These are phyloP conservation scores for Pisolithus microcarpus DNA, from an alignment of 768 basidiomycete genomes.

Conservation along the genomic window DNA sequence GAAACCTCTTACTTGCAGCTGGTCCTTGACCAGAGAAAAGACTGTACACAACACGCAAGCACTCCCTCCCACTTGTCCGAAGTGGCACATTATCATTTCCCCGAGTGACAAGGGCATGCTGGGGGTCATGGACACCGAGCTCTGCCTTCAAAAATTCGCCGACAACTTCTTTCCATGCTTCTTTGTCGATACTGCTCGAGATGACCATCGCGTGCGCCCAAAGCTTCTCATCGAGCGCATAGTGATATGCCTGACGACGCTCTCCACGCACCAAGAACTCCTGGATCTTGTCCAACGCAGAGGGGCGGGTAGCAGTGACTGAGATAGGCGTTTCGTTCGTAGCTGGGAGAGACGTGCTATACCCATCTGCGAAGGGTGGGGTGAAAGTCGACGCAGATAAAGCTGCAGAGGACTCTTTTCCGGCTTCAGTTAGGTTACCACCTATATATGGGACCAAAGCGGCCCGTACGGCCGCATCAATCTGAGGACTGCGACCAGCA, in stretches of 20 bases:
- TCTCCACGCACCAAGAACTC: slow-evolving; percentile 77
- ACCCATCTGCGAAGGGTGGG: slow-evolving; percentile 16
- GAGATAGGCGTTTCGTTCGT: slow-evolving; percentile 48
- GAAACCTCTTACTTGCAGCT: slow-evolving; percentile 49
- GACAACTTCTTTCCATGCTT: slow-evolving; percentile 88
- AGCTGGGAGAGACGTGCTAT: slow-evolving; percentile 13
- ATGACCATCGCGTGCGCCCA: slow-evolving; percentile 98
- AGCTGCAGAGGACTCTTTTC: slow-evolving; percentile 14
- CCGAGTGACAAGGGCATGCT: slow-evolving; percentile 11
- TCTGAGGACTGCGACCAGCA: slow-evolving; percentile 39
- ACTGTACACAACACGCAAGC: slow-evolving; percentile 75
- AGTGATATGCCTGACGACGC: slow-evolving; percentile 78
- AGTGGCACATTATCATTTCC: slow-evolving; percentile 16
- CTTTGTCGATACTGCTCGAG: slow-evolving; percentile 86
- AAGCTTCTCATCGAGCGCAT: slow-evolving; percentile 79
- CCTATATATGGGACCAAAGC: slow-evolving; percentile 59
- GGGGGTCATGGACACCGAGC: slow-evolving; percentile 40
- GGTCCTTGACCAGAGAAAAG: slow-evolving; percentile 80
- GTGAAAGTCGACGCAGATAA: slow-evolving; percentile 26
- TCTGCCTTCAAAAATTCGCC: slow-evolving; percentile 79
- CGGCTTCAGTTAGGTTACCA: slow-evolving; percentile 15
- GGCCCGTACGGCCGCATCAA: slow-evolving; percentile 70
- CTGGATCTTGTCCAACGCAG: slow-evolving; percentile 71
- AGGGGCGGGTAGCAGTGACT: slow-evolving; percentile 51
- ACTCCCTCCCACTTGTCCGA: slow-evolving; percentile 52